Conservation (phyloP, 768 basidiomycete species). For the Pulveroboletus sp. region DNA sequence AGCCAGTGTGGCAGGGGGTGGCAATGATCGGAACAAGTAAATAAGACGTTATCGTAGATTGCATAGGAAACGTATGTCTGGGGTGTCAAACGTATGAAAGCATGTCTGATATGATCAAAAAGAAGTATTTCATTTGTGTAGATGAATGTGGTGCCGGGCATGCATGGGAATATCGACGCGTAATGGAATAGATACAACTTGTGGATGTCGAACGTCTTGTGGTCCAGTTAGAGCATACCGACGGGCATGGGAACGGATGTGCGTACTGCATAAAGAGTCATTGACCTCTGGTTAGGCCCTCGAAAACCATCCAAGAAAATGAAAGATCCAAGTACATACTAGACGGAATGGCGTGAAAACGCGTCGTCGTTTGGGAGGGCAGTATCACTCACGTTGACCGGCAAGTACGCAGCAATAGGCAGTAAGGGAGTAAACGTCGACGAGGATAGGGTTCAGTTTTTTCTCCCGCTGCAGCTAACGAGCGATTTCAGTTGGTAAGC, state of each 20-base stretch:
- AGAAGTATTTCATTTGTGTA: slow-evolving; percentile 13
- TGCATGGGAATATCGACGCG: slow-evolving; percentile 21
- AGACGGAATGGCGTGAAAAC: not conserved
- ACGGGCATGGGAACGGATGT: not conserved
- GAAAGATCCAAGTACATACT: slow-evolving; percentile 27
- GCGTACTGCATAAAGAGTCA: slow-evolving; percentile 9
- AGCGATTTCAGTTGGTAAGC: slow-evolving; percentile 22
- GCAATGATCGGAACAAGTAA: not conserved
- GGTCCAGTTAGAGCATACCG: slow-evolving; percentile 3
- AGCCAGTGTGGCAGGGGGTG: not conserved
- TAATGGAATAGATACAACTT: slow-evolving; percentile 20
- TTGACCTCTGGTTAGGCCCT: slow-evolving; percentile 20
- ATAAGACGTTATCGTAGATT: slow-evolving; percentile 14
- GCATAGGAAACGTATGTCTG: slow-evolving; percentile 10
- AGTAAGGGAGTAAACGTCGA: slow-evolving; percentile 7
- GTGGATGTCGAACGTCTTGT: slow-evolving; percentile 5
- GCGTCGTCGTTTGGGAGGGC: not conserved
- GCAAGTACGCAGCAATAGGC: slow-evolving; percentile 22
- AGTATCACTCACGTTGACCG: slow-evolving; percentile 21
- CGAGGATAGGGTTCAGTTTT: slow-evolving; percentile 4
- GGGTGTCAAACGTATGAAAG: no score
- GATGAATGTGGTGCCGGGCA: slow-evolving; percentile 14
- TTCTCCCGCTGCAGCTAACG: slow-evolving; percentile 20
- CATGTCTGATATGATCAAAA: slow-evolving; percentile 14
- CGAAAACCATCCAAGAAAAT: slow-evolving; percentile 23